Evolutionary conservation across 2,329 filamentous ascomycete species (phyloP).

Genomic region (Talaromyces sp.): DNA sequence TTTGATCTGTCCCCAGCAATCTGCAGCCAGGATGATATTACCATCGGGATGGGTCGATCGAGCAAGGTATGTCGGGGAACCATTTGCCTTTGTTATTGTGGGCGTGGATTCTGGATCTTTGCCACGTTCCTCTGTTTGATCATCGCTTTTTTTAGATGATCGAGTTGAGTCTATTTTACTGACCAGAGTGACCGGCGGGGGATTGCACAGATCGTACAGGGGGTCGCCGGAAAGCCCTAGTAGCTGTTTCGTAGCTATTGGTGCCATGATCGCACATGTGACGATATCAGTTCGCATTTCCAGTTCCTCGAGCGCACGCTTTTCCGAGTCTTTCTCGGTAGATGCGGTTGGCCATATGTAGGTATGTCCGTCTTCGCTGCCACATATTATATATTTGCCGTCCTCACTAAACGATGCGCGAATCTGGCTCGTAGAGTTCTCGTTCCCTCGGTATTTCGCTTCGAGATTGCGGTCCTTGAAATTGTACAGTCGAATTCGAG

Average conservation of each 20-base stretch:
- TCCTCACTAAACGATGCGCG: constrained; percentile 86
- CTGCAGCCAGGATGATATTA: constrained; percentile 88
- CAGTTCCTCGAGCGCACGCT: constrained; percentile 80
- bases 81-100: constrained; percentile 44
- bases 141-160: constrained; percentile 34
- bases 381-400: constrained; percentile 80
- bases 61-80: constrained; percentile 73
- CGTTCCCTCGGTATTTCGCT: constrained; percentile 85
- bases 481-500: constrained; percentile 84
- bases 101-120: not conserved
- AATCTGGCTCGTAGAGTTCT: constrained; percentile 87
- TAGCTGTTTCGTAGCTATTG: constrained; percentile 70
- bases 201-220: constrained; percentile 95
- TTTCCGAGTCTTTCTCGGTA: constrained; percentile 68
- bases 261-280: constrained; percentile 83
- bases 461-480: constrained; percentile 80
- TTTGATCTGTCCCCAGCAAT: constrained; percentile 84
- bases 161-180: constrained; percentile 62
- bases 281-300: constrained; percentile 87
- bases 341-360: constrained; percentile 81
- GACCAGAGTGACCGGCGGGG: constrained; percentile 79
- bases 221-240: constrained; percentile 82
- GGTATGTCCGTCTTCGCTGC: constrained; percentile 83
- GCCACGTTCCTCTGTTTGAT: constrained; percentile 29
- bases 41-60: constrained; percentile 74